Evolutionary conservation across 768 basidiomycete species (phyloP), one percentile per base, ranked within the genome.

Genomic region (Lactarius sanguifluus): DNA sequence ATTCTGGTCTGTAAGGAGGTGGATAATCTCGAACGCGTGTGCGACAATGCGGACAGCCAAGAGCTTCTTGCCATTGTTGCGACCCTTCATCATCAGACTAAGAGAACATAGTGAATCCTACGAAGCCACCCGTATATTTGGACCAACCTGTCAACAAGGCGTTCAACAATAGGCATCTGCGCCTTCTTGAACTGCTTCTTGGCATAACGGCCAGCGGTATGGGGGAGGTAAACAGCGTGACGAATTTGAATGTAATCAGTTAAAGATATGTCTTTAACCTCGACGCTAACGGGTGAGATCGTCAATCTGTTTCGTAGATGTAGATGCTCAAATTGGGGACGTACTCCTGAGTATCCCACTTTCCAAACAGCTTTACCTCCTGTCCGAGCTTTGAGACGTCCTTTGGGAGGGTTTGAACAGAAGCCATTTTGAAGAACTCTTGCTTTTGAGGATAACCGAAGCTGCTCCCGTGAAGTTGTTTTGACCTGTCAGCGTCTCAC

Each of bases 141-240:
- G 13, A 77, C 87, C 73, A 75, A 93, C 95, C 89, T 90, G 85
- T 98, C 96, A 72, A 98, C 97, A 76, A 99, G 84, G 77, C 97
- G 93, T 82, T 99, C 97, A 74, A 98, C 97, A 77, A 99, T 96
- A 76, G 97, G 97, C 97, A 99, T 99, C 79, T 97, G 94, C 6
- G 94, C 95, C 88, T 99, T 99, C 86, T 96, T 98, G 89, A 98
- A 99, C 81, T 98, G 96, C 84, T 98, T 98, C 85, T 96, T 96
- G 76, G 96, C 94, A 79, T 98, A 98, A 80, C 97, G 94, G 72
- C 97, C 97, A 71, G 96, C 96, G 68, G 97, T 99, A 86, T 99
- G 96, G 67, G 96, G 96, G 65, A 97, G 81, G 82, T 94, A 98
- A 77, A 98, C 96, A 60, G 95, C 90, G 78, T 97, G 93, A 77